Evolutionary conservation across 257 asterid genomes (phyloP).

Genomic region (Penstemon davidsonii): DNA sequence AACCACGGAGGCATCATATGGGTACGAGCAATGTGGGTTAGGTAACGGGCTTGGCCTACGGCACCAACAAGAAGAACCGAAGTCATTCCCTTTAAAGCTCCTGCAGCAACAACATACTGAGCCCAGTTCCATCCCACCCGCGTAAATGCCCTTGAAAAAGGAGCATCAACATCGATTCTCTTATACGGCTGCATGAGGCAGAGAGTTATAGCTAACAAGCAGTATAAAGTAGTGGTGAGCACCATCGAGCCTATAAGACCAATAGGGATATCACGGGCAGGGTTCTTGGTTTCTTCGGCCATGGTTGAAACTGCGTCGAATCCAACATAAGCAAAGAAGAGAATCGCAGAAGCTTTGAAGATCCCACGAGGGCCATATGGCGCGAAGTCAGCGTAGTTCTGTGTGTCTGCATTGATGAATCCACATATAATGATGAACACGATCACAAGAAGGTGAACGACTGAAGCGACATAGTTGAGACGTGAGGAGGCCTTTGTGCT

Average conservation of each 20-base stretch:
- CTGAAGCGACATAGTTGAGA: constrained; percentile 57
- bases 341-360: constrained; percentile 59
- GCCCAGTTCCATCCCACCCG: constrained; percentile 66
- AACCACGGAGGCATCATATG: constrained; percentile 83
- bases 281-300: constrained; percentile 77
- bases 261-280: constrained; percentile 60
- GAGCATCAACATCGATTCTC: constrained; percentile 49
- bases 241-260: constrained; percentile 74
- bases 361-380: constrained; percentile 60
- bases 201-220: constrained; percentile 53
- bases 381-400: constrained; percentile 44
- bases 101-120: constrained; percentile 59
- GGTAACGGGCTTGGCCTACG: constrained; percentile 73
- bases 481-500: constrained; percentile 71
- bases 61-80: constrained; percentile 60
- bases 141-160: constrained; percentile 60
- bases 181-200: constrained; percentile 63
- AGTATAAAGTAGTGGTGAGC: constrained; percentile 54
- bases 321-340: constrained; percentile 72
- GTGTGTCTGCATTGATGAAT: constrained; percentile 44
- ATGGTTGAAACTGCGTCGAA: constrained; percentile 71
- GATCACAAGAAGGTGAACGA: constrained; percentile 52
- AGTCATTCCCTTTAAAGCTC: constrained; percentile 72
- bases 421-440: constrained; percentile 56
- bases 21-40: constrained; percentile 68